These are phyloP conservation scores for Microstegium vimineum DNA, from an alignment of 176 grass and related monocot species.

Conservation along the genomic window DNA sequence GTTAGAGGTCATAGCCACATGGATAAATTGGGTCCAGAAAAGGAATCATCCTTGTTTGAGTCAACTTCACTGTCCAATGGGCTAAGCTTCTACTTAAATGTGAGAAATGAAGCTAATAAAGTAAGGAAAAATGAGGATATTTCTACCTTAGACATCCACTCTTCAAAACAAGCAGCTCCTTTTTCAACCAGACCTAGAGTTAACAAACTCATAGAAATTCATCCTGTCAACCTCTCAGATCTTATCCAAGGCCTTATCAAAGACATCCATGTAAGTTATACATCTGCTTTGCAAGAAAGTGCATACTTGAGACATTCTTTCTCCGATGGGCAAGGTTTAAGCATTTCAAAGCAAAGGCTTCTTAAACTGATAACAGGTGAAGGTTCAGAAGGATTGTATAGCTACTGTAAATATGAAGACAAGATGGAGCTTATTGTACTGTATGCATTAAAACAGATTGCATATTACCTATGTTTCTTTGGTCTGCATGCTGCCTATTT, in stretches of 20 bases:
- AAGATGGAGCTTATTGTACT: constrained; percentile 47
- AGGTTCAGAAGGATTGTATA: constrained; percentile 23
- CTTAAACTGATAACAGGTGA: constrained; percentile 53
- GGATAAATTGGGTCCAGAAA: constrained; percentile 33
- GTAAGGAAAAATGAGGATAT: constrained; percentile 11
- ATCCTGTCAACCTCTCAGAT: constrained; percentile 56
- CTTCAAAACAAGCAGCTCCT: constrained; percentile 40
- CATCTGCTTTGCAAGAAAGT: constrained; percentile 51
- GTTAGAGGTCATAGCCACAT: constrained; percentile 24
- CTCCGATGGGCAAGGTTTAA: constrained; percentile 37
- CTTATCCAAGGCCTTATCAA: constrained; percentile 46
- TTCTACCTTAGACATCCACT: constrained; percentile 17
- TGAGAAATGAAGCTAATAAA: constrained; percentile 40
- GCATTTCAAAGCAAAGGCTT: constrained; percentile 62
- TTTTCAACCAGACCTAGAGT: constrained; percentile 21
- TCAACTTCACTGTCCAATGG: constrained; percentile 48
- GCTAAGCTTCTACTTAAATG: constrained; percentile 76
- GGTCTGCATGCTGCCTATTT: constrained; percentile 63
- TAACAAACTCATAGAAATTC: constrained; percentile 44
- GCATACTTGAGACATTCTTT: constrained; percentile 31
- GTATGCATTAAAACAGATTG: constrained; percentile 62
- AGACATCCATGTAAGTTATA: constrained; percentile 41
- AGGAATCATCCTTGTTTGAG: constrained; percentile 45
- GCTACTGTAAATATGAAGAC: constrained; percentile 33
- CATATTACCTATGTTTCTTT: constrained; percentile 80